These are phyloP conservation scores for Suillus fuscotomentosus DNA, from an alignment of 768 basidiomycete species.

Conservation along the genomic window DNA sequence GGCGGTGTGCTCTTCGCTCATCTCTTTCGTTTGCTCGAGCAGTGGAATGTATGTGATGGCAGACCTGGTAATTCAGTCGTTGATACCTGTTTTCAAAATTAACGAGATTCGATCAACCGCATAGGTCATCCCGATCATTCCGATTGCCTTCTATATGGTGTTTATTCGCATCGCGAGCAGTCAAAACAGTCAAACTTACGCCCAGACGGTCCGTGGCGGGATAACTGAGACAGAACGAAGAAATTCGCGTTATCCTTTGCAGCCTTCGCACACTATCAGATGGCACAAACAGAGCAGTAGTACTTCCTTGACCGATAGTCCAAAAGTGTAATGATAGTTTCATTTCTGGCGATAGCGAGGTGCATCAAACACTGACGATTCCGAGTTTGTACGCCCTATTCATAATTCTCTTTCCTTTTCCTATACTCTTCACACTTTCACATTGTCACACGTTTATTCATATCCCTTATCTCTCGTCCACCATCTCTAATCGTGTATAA, in stretches of 20 bases:
- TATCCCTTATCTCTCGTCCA: too few species aligned
- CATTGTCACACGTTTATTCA: too few species aligned
- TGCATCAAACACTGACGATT: too few species aligned
- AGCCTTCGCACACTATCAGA: not conserved
- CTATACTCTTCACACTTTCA: too few species aligned
- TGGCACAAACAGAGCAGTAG: not conserved
- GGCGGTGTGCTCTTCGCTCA: not conserved
- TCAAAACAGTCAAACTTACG: not conserved
- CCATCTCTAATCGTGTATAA: too few species aligned
- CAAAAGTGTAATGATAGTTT: not conserved
- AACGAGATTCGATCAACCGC: not conserved
- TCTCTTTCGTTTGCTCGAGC: not conserved
- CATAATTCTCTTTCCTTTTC: too few species aligned
- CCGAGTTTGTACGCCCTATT: too few species aligned
- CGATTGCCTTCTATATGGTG: not conserved
- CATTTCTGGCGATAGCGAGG: too few species aligned
- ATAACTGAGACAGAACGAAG: not conserved
- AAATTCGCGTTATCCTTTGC: not conserved
- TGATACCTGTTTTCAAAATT: not conserved
- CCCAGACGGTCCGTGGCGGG: not conserved
- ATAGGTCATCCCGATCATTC: not conserved
- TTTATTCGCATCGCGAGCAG: not conserved
- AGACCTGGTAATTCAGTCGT: not conserved
- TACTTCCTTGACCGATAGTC: not conserved
- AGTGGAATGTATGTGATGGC: not conserved